Evolutionary conservation across 2,329 filamentous ascomycete genomes (phyloP), one percentile per base, ranked within the genome.

Genomic region (Cladosporium sp.): DNA sequence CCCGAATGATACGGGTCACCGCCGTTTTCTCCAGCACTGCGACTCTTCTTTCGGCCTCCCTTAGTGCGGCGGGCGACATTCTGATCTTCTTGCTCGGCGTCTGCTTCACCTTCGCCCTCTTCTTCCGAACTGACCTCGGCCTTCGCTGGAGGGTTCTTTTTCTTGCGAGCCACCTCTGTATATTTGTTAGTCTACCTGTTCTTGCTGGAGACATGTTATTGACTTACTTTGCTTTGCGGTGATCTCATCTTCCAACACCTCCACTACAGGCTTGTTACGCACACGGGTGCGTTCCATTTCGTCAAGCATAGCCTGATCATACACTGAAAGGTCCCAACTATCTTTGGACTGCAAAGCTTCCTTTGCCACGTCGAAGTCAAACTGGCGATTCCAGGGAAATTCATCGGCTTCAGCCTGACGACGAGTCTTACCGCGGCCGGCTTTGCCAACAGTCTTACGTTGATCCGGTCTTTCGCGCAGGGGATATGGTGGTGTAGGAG

Each of bases 381-480:
- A 59, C 24, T 66, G 21, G 30, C 75, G 69, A 8, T 75, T 72
- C 76, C 76, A 78, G 1, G 76, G 75, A 62, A 75, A 75, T 36
- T 73, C 71, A 28, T 68, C 65, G 41, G 67, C 65, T 60, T 71
- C 69, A n/a, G 69, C 68, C 38, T 68, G 72, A 28, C 70, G 71
- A 30, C 74, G 73, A 12, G 66, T 62, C 51, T 64, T 68, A 41
- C 65, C 55, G 32, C 66, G 66, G 55, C 67, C 70, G 32, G 66
- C 65, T 55, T 70, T 72, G 52, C 66, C 68, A 36, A 66, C 57
- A 38, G 67, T 58, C 55, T 70, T 72, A 26, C 59, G 62, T 11
- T 55, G 54, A n/a, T 59, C 44, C 5, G 70, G 69, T 38, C 65
- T 66, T 0, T 55, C 57, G 21, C 67, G 59, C 15, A 44, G 28